Evolutionary conservation across 495 filamentous ascomycete genomes (phyloP), one percentile per base, ranked within the genome.

Genomic region (Daldinia vernicosa): DNA sequence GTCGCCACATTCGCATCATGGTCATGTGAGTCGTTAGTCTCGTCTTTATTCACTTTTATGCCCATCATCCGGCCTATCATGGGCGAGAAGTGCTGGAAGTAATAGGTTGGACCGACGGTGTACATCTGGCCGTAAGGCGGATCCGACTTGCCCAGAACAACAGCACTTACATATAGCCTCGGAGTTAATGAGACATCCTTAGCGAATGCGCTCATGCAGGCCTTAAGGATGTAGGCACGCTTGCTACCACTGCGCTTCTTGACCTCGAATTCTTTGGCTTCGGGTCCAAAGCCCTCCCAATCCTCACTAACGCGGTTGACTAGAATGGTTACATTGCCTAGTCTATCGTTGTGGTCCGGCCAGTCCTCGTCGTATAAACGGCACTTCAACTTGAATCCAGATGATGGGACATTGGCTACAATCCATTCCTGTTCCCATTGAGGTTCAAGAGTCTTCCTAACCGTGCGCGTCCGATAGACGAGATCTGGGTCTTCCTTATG

Each of bases 361-460:
- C 88, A 88, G 77, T 98, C 95, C 75, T 98, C 95, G 73, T 98
- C 95, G 77, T 92, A 93, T 19, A 98, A 80, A 37, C 91, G 83
- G 45, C 90, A 90, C 75, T 97, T 97, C 51, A 98, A 81, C 62
- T 81, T 83, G 76, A 95, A 95, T 1, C 94, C 94, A 1, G 85
- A 87, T 0, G 87, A 80, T 0, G 94, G 93, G 0, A 98, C 85
- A 71, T 97, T 94, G 52, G 92, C 90, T 33, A 98, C 89, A 37
- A 92, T 87, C 95, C 95, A 98, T 33, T 92, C 88, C 19, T 87
- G 85, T 43, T 97, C 87, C 95, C 95, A 98, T 17, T 80, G 82
- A 0, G 95, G 93, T 68, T 95, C 86, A 6, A 85, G 87, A 40
- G 85, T 88, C 57, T 82, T 87, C 51, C 89, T 88, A 12, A 94